Evolutionary conservation across 2,329 filamentous ascomycete species (phyloP), one percentile per base, ranked within the genome.

Genomic region (Sporothrix pallida): DNA sequence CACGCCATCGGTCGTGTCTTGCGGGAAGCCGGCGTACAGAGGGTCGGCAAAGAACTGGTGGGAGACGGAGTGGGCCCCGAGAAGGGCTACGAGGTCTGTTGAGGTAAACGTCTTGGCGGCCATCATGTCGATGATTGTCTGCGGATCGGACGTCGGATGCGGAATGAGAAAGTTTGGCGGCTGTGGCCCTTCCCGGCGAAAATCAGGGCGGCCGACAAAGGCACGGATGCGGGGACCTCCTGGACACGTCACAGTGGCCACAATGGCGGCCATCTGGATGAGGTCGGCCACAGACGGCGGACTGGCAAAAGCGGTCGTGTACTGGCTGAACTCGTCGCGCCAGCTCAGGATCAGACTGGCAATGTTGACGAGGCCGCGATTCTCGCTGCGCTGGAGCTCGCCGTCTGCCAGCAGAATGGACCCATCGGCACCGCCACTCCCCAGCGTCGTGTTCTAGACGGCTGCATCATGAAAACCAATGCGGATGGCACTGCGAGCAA

Each of bases 1-100:
- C 0, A 84, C 78, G 15, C 82, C 83, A 0, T 84, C 84, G 0
- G 87, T 87, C 5, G 82, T 81, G 76, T 88, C 86, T 72, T 86
- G 83, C 0, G 84, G 78, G 5, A 79, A 78, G 50, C 81, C 83
- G 3, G 80, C 79, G 13, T 82, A 80, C 3, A 76, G 62, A 0
- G 80, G 74, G 75, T 87, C 82, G 72, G 85, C 81, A 74, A 84
- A 84, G 71, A 80, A 82, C 76, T 88, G 86, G 75, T 81, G 83
- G 10, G 84, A 83, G 10, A 83, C 81, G 1, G 84, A 84, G 78
- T 89, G 87, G 0, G 87, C 87, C 70, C 87, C 87, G 1, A 89
- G 76, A 1, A 89, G 83, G 0, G 87, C 87, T 2, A 86, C 83
- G 3, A 89, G 82, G 72, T 87, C 87, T 37, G 79, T 79, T 1